Base-by-base conservation (phyloP, 176 grass and related monocot genomes). In the Thinopyrum elongatum region DNA sequence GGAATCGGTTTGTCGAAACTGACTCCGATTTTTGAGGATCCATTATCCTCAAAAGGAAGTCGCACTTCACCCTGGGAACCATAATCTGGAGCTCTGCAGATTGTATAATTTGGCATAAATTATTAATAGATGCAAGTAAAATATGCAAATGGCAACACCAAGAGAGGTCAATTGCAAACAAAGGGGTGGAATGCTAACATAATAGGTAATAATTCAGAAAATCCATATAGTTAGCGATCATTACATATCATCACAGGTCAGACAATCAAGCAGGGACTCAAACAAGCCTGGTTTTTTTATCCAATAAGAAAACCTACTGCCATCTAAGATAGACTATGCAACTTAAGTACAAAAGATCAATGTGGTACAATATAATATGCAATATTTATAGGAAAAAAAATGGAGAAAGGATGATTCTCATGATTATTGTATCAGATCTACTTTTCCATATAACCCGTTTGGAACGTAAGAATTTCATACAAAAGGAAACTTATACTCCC, bases 31-130 rank as follows among this genome's bases (percentile, higher is more conserved):
- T 98, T 98, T 60, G 96, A 95, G 57, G 90, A 89, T 41, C 82
- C 93, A 44, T 98, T 98, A 82, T 95, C 93, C 90, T 94, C 96
- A 80, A 98, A 98, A 89, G 86, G 71, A 89, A 98, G 96, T 39
- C 88, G 73, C 19, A 98, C 96, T 89, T 93, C 94, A 71, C 96
- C 96, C 65, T 87, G 84, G 58, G 90, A 92, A 74, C 93, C 96
- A 89, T 92, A 95, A 39, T 88, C 93, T 88, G 96, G 96, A 82
- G 86, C 90, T 86, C 96, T 98, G 80, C 83, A 88, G 47, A 92
- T 76, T 75, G 51, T 70, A 63, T 49, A 71, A 84, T 55, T 76
- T 81, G 30, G 25, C 21, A 85, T 80, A 67, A 84, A 78, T 19
- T 53, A 78, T 34, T 23, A 86, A 23, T 27, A 28, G 28, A 57